Percentiles rank a stretch among this genome's conserved stretches.
Conservation (phyloP, 2,329 filamentous ascomycete species). For the Lasiodiplodia gonubiensis region DNA sequence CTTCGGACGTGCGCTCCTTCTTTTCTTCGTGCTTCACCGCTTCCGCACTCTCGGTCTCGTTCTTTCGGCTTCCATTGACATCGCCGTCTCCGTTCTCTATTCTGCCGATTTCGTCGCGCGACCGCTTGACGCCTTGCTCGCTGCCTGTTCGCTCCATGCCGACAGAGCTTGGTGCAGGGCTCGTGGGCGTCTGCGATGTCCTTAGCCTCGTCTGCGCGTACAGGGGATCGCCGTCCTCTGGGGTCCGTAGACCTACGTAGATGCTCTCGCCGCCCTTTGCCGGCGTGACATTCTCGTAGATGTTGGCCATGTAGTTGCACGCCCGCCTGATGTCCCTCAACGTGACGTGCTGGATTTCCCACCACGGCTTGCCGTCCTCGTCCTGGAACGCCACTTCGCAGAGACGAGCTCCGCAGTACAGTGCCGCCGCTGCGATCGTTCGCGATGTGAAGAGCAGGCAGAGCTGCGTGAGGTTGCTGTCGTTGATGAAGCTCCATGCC, state of each 20-base stretch:
- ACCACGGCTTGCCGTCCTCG: slow-evolving; percentile 80
- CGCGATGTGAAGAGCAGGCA: slow-evolving; percentile 80
- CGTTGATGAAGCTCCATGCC: slow-evolving; percentile 93
- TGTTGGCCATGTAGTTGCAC: slow-evolving; percentile 73
- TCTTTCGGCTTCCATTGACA: slow-evolving; percentile 25
- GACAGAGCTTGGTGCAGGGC: slow-evolving; percentile 31
- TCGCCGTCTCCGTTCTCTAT: slow-evolving; percentile 31
- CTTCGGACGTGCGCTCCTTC: slow-evolving; percentile 9
- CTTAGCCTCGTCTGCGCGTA: slow-evolving; percentile 40
- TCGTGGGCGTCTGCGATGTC: slow-evolving; percentile 36
- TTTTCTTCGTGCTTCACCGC: slow-evolving; percentile 22
- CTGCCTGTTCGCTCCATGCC: slow-evolving; percentile 35
- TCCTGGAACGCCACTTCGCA: slow-evolving; percentile 75
- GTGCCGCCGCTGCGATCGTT: slow-evolving; percentile 81
- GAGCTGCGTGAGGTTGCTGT: slow-evolving; percentile 82
- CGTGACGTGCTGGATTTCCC: slow-evolving; percentile 76
- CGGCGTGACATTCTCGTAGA: slow-evolving; percentile 51
- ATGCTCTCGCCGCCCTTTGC: slow-evolving; percentile 52
- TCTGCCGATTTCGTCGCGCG: slow-evolving; percentile 31
- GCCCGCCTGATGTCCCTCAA: slow-evolving; percentile 73
- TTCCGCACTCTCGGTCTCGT: not conserved
- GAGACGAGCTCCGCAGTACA: slow-evolving; percentile 85
- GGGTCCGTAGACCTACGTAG: slow-evolving; percentile 52
- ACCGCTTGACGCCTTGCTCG: slow-evolving; percentile 37
- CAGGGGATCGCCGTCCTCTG: slow-evolving; percentile 42